These are phyloP conservation scores for Xylaria digitata DNA, from an alignment of 2,329 filamentous ascomycete species.

Conservation along the genomic window DNA sequence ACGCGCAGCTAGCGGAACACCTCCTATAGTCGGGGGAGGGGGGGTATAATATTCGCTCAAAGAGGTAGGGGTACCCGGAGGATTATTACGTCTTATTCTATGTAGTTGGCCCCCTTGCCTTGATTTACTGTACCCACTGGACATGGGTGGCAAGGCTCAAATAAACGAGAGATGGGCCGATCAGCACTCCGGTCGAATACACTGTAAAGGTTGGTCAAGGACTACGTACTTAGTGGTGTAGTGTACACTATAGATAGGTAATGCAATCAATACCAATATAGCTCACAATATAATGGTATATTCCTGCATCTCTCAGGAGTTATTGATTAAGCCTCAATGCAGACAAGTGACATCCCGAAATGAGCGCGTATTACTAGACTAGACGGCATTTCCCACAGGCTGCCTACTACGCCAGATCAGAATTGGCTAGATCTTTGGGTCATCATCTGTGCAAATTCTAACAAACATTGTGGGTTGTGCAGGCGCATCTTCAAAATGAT, in stretches of 20 bases:
- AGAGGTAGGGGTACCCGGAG: constrained; percentile 33
- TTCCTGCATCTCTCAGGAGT: constrained; percentile 29
- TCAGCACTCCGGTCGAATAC: constrained; percentile 21
- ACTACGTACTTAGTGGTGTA: constrained; percentile 1
- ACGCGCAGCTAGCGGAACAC: constrained; percentile 39
- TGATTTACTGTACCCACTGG: constrained; percentile 25
- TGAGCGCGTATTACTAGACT: constrained; percentile 13
- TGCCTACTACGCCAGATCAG: constrained; percentile 12
- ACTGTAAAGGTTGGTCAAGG: constrained; percentile 16
- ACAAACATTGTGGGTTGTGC: constrained; percentile 19
- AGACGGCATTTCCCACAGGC: too few species aligned
- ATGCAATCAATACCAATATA: constrained; percentile 28
- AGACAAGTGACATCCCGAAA: constrained; percentile 27
- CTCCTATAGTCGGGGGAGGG: constrained; percentile 17
- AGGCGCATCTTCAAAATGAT: constrained; percentile 30
- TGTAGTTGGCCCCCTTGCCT: constrained; percentile 18
- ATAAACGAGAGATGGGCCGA: constrained; percentile 30
- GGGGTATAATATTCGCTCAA: constrained; percentile 18
- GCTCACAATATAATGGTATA: constrained; percentile 27
- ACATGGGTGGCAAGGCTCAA: constrained; percentile 31
- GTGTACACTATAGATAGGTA: background rate
- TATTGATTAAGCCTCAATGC: constrained; percentile 18
- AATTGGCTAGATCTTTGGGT: constrained; percentile 12
- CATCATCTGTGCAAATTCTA: constrained; percentile 17
- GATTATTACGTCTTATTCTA: constrained; percentile 16